These are phyloP conservation scores for Ganoderma sinense DNA, from an alignment of 1,284 basidiomycete species.

Conservation along the genomic window DNA sequence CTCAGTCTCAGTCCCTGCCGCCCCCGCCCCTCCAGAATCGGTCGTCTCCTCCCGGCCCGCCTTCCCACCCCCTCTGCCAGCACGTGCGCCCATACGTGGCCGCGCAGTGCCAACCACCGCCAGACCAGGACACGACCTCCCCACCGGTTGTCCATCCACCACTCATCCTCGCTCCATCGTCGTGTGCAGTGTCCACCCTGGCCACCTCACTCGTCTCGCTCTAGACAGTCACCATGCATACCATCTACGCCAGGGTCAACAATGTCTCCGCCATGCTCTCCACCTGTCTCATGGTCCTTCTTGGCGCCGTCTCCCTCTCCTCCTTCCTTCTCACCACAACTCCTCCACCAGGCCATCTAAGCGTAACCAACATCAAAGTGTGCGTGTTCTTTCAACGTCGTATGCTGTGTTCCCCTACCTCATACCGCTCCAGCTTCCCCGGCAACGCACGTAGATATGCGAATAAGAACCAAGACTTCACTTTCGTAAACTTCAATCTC, in stretches of 20 bases:
- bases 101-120: not conserved
- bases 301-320: constrained; percentile 76
- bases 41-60: not conserved
- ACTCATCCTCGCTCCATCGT: not conserved
- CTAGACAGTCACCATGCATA: constrained; percentile 62
- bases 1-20: not conserved
- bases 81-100: not conserved
- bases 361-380: constrained; percentile 40
- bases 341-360: constrained; percentile 61
- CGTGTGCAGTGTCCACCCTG: not conserved
- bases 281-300: constrained; percentile 80
- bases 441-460: constrained; percentile 63
- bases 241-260: constrained; percentile 71
- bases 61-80: not conserved
- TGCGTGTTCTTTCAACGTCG: constrained; percentile 24
- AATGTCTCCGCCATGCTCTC: constrained; percentile 79
- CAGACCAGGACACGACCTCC: not conserved
- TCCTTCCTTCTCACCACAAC: constrained; percentile 69
- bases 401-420: not conserved
- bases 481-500: constrained; percentile 81
- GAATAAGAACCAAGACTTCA: constrained; percentile 70
- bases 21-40: not conserved
- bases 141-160: not conserved
- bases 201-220: not conserved
- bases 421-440: constrained; percentile 41